Evolutionary conservation across 2,329 filamentous ascomycete species (phyloP).

Genomic region (Clonostachys rhizophaga): DNA sequence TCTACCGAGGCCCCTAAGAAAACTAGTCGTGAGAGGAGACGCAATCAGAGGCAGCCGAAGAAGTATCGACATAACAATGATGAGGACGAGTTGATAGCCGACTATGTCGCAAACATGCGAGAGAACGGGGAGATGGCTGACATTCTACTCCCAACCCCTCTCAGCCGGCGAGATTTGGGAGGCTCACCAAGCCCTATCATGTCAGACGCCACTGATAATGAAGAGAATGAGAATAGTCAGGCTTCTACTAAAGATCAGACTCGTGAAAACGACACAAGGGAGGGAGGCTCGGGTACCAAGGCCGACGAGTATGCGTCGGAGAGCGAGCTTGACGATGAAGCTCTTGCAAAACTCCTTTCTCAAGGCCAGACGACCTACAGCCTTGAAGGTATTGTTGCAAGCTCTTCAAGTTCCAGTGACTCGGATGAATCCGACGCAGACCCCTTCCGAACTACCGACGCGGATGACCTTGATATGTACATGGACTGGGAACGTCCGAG

Average conservation of each 20-base stretch:
- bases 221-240: neutral
- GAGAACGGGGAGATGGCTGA: conserved; percentile 53
- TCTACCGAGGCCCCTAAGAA: neutral
- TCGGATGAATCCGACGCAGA: conserved; percentile 20
- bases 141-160: conserved; percentile 56
- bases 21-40: neutral
- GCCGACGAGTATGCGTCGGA: conserved; percentile 1
- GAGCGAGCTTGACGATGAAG: conserved; percentile 16
- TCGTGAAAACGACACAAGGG: neutral
- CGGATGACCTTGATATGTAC: conserved; percentile 63
- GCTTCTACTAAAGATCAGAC: too few relatives aligned
- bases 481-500: conserved; percentile 78
- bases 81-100: conserved; percentile 55
- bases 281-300: neutral
- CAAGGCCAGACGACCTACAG: conserved; percentile 6
- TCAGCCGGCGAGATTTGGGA: conserved; percentile 23
- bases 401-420: conserved; percentile 6
- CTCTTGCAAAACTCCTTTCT: conserved; percentile 14
- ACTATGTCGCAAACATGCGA: conserved; percentile 67
- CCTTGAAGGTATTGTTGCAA: neutral
- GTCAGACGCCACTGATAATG: neutral
- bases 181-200: conserved; percentile 4
- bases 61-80: conserved; percentile 13
- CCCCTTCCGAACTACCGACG: conserved; percentile 31
- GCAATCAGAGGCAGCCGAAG: neutral